These are phyloP conservation scores for Rusavskia elegans DNA, from an alignment of 495 filamentous ascomycete genomes.

Conservation along the genomic window DNA sequence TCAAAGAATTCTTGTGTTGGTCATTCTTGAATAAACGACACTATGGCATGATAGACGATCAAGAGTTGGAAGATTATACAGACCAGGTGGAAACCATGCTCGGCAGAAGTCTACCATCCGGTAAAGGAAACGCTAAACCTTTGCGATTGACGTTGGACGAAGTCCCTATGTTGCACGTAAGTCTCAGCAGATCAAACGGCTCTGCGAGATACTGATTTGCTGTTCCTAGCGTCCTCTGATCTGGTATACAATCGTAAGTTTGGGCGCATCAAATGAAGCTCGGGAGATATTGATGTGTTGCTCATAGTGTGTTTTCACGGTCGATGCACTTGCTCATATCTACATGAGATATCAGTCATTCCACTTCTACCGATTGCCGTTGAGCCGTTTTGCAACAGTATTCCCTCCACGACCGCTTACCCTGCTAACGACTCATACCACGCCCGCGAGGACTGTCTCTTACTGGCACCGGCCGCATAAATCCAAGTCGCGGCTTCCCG, in stretches of 20 bases:
- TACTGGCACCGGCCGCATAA: slow-evolving; percentile 54
- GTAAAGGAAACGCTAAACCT: slow-evolving; percentile 33
- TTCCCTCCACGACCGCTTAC: slow-evolving; percentile 40
- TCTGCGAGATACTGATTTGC: not conserved
- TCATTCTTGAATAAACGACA: slow-evolving; percentile 37
- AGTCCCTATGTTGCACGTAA: slow-evolving; percentile 37
- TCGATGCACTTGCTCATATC: slow-evolving; percentile 32
- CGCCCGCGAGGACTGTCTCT: slow-evolving; percentile 31
- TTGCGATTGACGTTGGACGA: slow-evolving; percentile 49
- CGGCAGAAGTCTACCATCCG: slow-evolving; percentile 29
- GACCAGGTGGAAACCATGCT: slow-evolving; percentile 29
- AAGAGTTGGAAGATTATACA: slow-evolving; percentile 44
- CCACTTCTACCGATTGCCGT: slow-evolving; percentile 21
- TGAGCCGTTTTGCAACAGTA: slow-evolving; percentile 19
- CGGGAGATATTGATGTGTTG: no score
- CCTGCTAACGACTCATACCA: slow-evolving; percentile 20
- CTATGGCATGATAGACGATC: slow-evolving; percentile 23
- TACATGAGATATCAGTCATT: slow-evolving; percentile 23
- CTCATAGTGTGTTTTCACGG: slow-evolving; percentile 15
- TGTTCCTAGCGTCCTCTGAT: no score
- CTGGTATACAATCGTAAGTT: not conserved
- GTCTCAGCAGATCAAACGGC: not conserved
- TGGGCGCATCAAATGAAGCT: slow-evolving; percentile 3
- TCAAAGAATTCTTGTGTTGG: slow-evolving; percentile 50
- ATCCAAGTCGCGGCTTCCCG: slow-evolving; percentile 32